Percentiles rank a stretch among this genome's conserved stretches.
Conservation (phyloP, 345 rosid genomes). For the Lumnitzera racemosa region DNA sequence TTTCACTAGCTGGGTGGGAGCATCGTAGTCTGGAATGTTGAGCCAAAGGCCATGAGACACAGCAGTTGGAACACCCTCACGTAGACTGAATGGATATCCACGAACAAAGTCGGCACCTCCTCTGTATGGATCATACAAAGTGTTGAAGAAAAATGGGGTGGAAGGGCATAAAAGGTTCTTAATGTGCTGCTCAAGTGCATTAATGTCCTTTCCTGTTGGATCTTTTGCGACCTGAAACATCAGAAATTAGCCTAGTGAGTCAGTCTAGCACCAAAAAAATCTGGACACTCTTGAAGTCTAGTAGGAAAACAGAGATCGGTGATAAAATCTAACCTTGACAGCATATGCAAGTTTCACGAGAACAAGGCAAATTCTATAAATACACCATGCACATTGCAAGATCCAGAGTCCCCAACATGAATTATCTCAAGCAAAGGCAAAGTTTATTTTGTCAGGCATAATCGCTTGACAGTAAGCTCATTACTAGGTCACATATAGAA, state of each 20-base stretch:
- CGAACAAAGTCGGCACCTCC: constrained; percentile 88
- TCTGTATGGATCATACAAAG: constrained; percentile 78
- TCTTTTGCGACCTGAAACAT: constrained; percentile 68
- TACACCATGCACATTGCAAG: too few relatives aligned
- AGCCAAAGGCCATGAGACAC: constrained; percentile 94
- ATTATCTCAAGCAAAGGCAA: too few relatives aligned
- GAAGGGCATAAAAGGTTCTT: constrained; percentile 72
- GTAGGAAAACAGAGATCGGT: too few relatives aligned
- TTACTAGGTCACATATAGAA: too few relatives aligned
- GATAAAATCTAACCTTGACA: not conserved
- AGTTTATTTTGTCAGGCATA: too few relatives aligned
- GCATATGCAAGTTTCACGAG: not conserved
- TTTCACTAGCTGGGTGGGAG: constrained; percentile 91
- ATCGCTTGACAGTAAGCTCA: too few relatives aligned
- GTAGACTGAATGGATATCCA: constrained; percentile 91
- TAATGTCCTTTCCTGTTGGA: constrained; percentile 76
- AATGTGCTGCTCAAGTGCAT: constrained; percentile 89
- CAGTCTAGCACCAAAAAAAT: too few relatives aligned
- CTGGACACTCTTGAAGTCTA: too few relatives aligned
- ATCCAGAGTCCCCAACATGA: too few relatives aligned
- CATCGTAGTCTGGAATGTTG: constrained; percentile 92
- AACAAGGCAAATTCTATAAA: too few relatives aligned
- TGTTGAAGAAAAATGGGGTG: constrained; percentile 83
- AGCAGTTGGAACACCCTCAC: constrained; percentile 83
- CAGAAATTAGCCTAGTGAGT: not conserved